These are phyloP conservation scores for Solanum lycopersicoides DNA, from an alignment of 257 asterid species.

Conservation along the genomic window DNA sequence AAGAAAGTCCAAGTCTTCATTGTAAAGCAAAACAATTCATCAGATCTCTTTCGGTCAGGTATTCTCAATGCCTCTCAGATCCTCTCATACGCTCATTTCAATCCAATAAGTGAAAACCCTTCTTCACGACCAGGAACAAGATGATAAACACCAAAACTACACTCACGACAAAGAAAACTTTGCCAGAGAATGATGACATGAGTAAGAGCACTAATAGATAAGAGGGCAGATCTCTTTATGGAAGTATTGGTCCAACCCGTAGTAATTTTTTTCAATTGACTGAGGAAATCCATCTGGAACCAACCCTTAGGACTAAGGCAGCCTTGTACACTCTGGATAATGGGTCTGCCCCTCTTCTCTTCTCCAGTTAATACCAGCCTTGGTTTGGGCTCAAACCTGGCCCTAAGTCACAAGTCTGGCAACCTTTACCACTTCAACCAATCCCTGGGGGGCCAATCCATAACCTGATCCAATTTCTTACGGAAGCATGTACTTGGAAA, in stretches of 20 bases:
- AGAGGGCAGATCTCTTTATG: neutral
- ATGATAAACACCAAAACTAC: neutral
- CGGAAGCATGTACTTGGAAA: neutral
- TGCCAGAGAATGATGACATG: neutral
- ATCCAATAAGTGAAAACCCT: neutral
- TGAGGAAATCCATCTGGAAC: neutral
- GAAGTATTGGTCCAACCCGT: neutral
- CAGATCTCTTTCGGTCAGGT: neutral
- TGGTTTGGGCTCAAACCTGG: neutral
- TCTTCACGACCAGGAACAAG: neutral
- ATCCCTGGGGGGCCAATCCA: neutral
- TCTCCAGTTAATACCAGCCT: neutral
- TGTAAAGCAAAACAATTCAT: neutral
- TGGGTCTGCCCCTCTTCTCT: neutral
- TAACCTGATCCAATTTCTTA: neutral
- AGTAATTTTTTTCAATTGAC: neutral
- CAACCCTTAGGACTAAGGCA: neutral
- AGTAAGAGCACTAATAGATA: neutral
- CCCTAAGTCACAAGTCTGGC: neutral
- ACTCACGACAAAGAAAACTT: neutral
- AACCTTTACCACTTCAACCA: neutral
- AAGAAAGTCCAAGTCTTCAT: neutral
- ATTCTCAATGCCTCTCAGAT: neutral
- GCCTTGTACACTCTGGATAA: neutral
- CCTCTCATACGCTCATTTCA: neutral